Conservation (phyloP, 352 stramenopile species). For the Nothophytophthora sp. region DNA sequence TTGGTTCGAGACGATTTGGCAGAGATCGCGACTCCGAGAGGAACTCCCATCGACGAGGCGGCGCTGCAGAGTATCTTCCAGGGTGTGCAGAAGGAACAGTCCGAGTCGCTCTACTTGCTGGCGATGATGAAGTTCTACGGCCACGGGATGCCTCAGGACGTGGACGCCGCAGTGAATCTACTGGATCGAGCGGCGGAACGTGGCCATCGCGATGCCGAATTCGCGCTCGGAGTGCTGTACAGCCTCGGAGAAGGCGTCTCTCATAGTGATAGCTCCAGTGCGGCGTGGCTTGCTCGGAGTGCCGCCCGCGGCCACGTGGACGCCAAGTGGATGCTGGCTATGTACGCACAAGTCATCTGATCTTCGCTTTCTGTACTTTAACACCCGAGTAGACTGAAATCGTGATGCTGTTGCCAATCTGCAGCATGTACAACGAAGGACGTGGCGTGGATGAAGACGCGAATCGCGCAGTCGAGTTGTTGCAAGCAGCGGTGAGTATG, state of each 20-base stretch:
- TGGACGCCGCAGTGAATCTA: conserved; percentile 27
- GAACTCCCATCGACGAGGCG: conserved; percentile 20
- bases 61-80: conserved; percentile 36
- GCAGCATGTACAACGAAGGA: conserved; percentile 45
- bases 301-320: conserved; percentile 37
- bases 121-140: conserved; percentile 59
- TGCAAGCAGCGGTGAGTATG: conserved; percentile 25
- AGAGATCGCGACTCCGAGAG: conserved; percentile 16
- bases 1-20: conserved; percentile 24
- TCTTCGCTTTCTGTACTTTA: neutral
- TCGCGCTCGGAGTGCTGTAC: conserved; percentile 49
- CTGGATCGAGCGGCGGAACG: conserved; percentile 24
- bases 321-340: conserved; percentile 56
- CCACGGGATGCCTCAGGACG: conserved; percentile 36
- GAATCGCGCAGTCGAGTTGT: conserved; percentile 27
- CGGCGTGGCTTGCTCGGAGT: conserved; percentile 40
- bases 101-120: conserved; percentile 51
- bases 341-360: conserved; percentile 23
- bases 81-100: conserved; percentile 32
- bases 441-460: conserved; percentile 34
- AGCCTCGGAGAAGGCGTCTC: conserved; percentile 23
- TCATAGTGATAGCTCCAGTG: conserved; percentile 34
- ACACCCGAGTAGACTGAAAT: neutral
- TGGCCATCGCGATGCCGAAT: conserved; percentile 43
- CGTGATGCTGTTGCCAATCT: neutral